Conservation (phyloP, 2,329 filamentous ascomycete genomes). For the Cladosporium sp. region DNA sequence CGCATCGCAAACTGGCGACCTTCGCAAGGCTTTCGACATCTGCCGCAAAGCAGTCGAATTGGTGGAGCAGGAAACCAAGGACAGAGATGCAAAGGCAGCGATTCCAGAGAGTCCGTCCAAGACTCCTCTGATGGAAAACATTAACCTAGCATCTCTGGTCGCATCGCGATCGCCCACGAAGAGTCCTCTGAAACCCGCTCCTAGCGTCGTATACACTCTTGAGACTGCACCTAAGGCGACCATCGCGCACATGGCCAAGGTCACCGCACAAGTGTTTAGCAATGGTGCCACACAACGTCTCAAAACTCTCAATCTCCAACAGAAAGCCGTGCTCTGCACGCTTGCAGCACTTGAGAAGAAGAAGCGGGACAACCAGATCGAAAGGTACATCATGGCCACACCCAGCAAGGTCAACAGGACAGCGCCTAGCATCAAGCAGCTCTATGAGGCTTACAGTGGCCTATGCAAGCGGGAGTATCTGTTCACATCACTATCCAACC, state of each 20-base stretch:
- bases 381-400: slow-evolving; percentile 32
- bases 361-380: slow-evolving; percentile 46
- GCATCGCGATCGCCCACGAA: slow-evolving; percentile 40
- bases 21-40: slow-evolving; percentile 93
- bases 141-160: slow-evolving; percentile 64
- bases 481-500: slow-evolving; percentile 80
- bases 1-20: slow-evolving; percentile 85
- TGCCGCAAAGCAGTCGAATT: slow-evolving; percentile 84
- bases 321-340: slow-evolving; percentile 90
- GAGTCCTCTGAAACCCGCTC: slow-evolving; percentile 27
- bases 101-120: slow-evolving; percentile 60
- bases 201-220: slow-evolving; percentile 51
- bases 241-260: slow-evolving; percentile 85
- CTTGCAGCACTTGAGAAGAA: slow-evolving; percentile 81
- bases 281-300: slow-evolving; percentile 83
- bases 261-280: slow-evolving; percentile 84
- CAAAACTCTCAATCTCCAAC: slow-evolving; percentile 85
- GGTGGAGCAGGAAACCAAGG: slow-evolving; percentile 76
- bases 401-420: slow-evolving; percentile 38
- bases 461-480: slow-evolving; percentile 85
- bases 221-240: slow-evolving; percentile 82
- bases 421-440: slow-evolving; percentile 75
- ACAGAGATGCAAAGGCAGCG: slow-evolving; percentile 63
- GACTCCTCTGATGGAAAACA: slow-evolving; percentile 73
- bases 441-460: slow-evolving; percentile 78